Percentiles rank a stretch among this genome's conserved stretches.
These are phyloP conservation scores for Candida orba DNA, from an alignment of 805 yeast genomes.

Conservation along the genomic window DNA sequence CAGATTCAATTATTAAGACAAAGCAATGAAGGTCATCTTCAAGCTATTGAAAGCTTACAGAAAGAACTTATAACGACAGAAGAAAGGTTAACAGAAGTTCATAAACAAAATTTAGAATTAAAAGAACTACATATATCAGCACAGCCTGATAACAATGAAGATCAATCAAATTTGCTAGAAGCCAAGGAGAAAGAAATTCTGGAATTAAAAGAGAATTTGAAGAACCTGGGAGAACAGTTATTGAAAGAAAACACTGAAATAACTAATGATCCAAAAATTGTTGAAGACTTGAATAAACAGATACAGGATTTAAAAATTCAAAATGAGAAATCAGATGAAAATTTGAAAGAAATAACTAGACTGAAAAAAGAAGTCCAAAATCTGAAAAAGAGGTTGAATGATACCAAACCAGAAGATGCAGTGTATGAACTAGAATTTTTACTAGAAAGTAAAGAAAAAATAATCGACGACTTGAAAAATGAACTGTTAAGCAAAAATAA, in stretches of 20 bases:
- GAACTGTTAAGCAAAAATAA: neutral
- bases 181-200: slow-evolving; percentile 4
- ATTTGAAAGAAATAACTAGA: neutral
- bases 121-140: slow-evolving; percentile 18
- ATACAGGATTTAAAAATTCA: slow-evolving; percentile 2
- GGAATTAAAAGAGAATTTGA: neutral
- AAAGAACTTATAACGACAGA: slow-evolving; percentile 6
- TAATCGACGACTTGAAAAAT: slow-evolving; percentile 13
- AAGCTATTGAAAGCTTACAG: no score
- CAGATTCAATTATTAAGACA: slow-evolving; percentile 4
- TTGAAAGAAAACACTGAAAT: neutral
- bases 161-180: neutral
- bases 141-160: neutral
- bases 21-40: no score
- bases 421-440: slow-evolving; percentile 15
- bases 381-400: slow-evolving; percentile 8
- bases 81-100: slow-evolving; percentile 6
- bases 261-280: neutral
- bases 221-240: neutral
- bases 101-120: slow-evolving; percentile 23
- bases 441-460: slow-evolving; percentile 16
- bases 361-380: neutral
- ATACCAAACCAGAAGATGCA: slow-evolving; percentile 10
- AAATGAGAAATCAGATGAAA: neutral
- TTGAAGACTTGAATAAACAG: slow-evolving; percentile 4